phyloP scores from a whole-genome alignment of 495 filamentous ascomycete genomes.

The Hyaloscypha finlandica region DNA sequence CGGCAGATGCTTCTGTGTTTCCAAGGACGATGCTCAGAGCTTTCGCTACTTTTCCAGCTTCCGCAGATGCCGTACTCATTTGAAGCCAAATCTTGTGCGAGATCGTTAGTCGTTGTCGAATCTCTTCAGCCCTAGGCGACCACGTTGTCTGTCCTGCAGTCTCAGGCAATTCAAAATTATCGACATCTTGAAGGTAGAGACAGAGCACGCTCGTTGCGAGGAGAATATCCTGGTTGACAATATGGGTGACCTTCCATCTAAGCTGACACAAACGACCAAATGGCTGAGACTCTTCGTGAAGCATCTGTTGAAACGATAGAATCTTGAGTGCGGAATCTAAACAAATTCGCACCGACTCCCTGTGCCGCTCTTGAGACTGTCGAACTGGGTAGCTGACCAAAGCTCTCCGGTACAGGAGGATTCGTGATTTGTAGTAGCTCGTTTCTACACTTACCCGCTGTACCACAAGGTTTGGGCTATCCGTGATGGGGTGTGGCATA shows the following conservation, averaged over 20 bases:
- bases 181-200: constrained; percentile 14
- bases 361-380: constrained; percentile 16
- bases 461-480: constrained; percentile 17
- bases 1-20: constrained; percentile 15
- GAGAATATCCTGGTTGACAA: constrained; percentile 16
- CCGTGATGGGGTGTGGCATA: constrained; percentile 22
- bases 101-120: constrained; percentile 11
- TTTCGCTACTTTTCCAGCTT: constrained; percentile 12
- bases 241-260: constrained; percentile 13
- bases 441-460: constrained; percentile 14
- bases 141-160: constrained; percentile 16
- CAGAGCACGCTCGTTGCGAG: constrained; percentile 19
- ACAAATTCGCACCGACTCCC: constrained; percentile 11
- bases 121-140: constrained; percentile 12
- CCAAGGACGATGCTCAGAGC: constrained; percentile 13
- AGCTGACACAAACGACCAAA: constrained; percentile 3
- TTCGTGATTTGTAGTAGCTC: constrained; percentile 14
- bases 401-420: constrained; percentile 13
- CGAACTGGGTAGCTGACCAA: constrained; percentile 13
- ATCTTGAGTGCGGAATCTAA: constrained; percentile 17
- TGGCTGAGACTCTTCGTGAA: constrained; percentile 9
- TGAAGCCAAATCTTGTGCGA: constrained; percentile 13
- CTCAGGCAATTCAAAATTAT: constrained; percentile 17
- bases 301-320: constrained; percentile 14
- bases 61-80: constrained; percentile 6